These are phyloP conservation scores for Claviceps maximensis DNA, from an alignment of 2,329 filamentous ascomycete genomes.

Conservation along the genomic window DNA sequence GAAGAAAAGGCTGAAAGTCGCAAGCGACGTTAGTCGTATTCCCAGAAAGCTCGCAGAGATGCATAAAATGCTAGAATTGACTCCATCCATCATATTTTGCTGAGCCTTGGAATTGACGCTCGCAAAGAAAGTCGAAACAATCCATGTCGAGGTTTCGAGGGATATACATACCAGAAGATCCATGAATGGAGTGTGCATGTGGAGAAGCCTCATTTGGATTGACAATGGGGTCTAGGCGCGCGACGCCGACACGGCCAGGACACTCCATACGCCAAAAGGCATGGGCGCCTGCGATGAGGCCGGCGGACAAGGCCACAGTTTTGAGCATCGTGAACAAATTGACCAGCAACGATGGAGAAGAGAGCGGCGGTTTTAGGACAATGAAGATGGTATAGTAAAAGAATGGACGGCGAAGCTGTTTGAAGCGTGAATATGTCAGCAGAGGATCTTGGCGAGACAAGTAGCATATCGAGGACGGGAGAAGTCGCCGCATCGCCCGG, in stretches of 20 bases:
- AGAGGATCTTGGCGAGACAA: background rate
- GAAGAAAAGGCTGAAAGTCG: constrained; percentile 46
- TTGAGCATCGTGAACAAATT: constrained; percentile 20
- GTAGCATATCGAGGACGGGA: background rate
- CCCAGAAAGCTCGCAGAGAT: background rate
- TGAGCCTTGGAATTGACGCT: no score
- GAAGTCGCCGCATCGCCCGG: background rate
- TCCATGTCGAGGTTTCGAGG: no score
- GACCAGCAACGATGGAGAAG: background rate
- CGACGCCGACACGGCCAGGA: constrained; percentile 53
- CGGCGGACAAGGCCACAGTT: constrained; percentile 19
- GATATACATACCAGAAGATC: constrained; percentile 53
- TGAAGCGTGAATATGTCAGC: constrained; percentile 13
- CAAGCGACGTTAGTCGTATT: background rate
- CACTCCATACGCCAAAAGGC: constrained; percentile 92
- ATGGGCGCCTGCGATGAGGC: constrained; percentile 27
- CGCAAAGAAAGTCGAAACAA: no score
- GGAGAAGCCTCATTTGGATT: constrained; percentile 42
- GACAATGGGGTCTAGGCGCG: constrained; percentile 66
- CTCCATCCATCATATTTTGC: no score
- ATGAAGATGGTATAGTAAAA: constrained; percentile 9
- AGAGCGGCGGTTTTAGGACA: background rate
- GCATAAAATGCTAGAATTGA: no score
- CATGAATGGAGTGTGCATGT: constrained; percentile 66
- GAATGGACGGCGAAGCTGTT: constrained; percentile 24